Evolutionary conservation across 2,329 filamentous ascomycete genomes (phyloP).

Genomic region (Xylariaceae sp.): DNA sequence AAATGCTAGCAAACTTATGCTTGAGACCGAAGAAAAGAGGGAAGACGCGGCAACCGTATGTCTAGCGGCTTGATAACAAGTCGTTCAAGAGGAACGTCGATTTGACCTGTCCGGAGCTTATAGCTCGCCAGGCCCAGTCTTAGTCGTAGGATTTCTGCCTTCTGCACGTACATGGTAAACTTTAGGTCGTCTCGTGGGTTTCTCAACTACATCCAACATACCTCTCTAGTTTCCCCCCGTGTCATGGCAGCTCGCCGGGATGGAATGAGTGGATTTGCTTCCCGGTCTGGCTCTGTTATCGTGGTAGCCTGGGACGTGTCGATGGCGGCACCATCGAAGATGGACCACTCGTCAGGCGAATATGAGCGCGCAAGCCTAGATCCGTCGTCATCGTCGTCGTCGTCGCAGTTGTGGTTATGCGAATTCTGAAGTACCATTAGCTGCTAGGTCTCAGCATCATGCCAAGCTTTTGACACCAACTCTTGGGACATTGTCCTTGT

Average conservation of each 20-base stretch:
- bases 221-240: conserved; percentile 57
- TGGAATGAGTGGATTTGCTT: conserved; percentile 8
- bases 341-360: conserved; percentile 49
- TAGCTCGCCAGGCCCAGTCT: conserved; percentile 73
- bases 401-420: conserved; percentile 1
- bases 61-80: conserved; percentile 49
- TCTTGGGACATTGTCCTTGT: conserved; percentile 9
- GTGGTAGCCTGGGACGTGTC: conserved; percentile 53
- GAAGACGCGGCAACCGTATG: conserved; percentile 2
- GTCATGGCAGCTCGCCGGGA: conserved; percentile 47
- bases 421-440: conserved; percentile 14
- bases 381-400: conserved; percentile 8
- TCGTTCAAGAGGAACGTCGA: conserved; percentile 63
- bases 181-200: neutral
- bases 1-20: neutral
- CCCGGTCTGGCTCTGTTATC: conserved; percentile 52
- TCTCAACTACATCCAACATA: conserved; percentile 32
- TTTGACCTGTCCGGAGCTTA: conserved; percentile 75
- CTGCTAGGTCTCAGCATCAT: neutral
- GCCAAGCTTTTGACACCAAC: conserved; percentile 3
- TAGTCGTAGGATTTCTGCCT: conserved; percentile 67
- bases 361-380: conserved; percentile 25
- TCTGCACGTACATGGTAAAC: conserved; percentile 42
- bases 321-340: conserved; percentile 53
- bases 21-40: neutral